These are phyloP conservation scores for Leccinum solheimii DNA, from an alignment of 1,284 basidiomycete species.

Conservation along the genomic window DNA sequence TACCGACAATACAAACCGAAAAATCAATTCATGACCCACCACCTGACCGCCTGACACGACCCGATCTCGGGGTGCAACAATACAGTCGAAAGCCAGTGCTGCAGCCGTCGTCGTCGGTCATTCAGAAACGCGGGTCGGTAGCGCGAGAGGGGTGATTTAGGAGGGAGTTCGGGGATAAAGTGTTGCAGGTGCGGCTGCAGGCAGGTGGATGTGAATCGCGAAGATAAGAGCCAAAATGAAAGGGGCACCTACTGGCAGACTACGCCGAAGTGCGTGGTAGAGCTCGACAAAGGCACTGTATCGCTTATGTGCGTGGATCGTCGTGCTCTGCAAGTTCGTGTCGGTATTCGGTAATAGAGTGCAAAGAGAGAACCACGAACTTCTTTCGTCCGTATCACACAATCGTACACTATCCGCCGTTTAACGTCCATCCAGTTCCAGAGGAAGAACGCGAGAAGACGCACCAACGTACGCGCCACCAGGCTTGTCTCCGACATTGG, in stretches of 20 bases:
- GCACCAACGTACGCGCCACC: slow-evolving; percentile 64
- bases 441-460: slow-evolving; percentile 15
- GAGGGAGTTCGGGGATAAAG: slow-evolving; percentile 63
- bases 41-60: slow-evolving; percentile 55
- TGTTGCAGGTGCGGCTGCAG: slow-evolving; percentile 45
- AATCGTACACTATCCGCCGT: slow-evolving; percentile 54
- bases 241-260: slow-evolving; percentile 50
- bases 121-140: slow-evolving; percentile 73
- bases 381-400: slow-evolving; percentile 63
- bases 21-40: slow-evolving; percentile 62
- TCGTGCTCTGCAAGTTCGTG: slow-evolving; percentile 46
- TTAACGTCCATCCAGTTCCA: neutral
- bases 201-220: neutral
- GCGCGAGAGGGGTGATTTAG: slow-evolving; percentile 66
- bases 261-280: slow-evolving; percentile 47
- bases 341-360: neutral
- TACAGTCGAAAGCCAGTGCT: slow-evolving; percentile 67
- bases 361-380: slow-evolving; percentile 27
- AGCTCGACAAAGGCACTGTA: slow-evolving; percentile 71
- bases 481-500: slow-evolving; percentile 60
- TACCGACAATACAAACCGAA: neutral
- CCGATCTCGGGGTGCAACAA: slow-evolving; percentile 75
- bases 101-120: slow-evolving; percentile 59
- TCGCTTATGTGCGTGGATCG: slow-evolving; percentile 66
- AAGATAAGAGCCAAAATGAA: neutral